Percentiles rank a stretch among this genome's conserved stretches.
Evolutionary conservation across 768 basidiomycete species (phyloP).

Genomic region (Hypsizygus marmoreus): DNA sequence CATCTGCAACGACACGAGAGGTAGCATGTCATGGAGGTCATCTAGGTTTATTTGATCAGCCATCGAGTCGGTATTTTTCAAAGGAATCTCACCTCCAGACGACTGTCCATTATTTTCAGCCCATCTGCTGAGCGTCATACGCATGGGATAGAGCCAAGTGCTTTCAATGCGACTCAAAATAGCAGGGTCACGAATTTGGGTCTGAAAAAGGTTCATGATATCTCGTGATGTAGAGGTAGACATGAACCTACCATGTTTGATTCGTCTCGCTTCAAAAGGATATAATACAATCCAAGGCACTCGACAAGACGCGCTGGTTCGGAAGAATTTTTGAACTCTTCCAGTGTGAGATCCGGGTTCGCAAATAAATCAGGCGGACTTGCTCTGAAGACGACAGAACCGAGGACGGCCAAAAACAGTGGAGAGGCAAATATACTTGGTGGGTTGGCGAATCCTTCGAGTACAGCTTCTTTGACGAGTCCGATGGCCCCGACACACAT

Average conservation of each 20-base stretch:
- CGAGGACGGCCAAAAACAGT: constrained; percentile 57
- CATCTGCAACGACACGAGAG: constrained; percentile 48
- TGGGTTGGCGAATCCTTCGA: constrained; percentile 46
- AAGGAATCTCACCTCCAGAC: constrained; percentile 25
- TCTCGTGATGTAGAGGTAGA: background rate
- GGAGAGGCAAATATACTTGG: constrained; percentile 55
- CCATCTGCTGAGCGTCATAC: constrained; percentile 37
- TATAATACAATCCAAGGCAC: constrained; percentile 68
- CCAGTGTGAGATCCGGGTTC: constrained; percentile 29
- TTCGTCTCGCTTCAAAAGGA: constrained; percentile 59
- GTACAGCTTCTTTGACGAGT: constrained; percentile 64
- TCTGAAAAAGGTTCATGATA: constrained; percentile 35
- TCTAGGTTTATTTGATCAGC: constrained; percentile 18
- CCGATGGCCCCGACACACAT: constrained; percentile 72
- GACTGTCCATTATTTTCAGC: constrained; percentile 20
- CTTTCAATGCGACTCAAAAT: constrained; percentile 45
- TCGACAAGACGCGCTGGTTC: constrained; percentile 68
- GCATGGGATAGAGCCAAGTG: constrained; percentile 47
- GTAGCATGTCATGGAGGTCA: constrained; percentile 34
- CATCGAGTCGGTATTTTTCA: constrained; percentile 1
- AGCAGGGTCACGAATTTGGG: constrained; percentile 49
- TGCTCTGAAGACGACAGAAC: constrained; percentile 58
- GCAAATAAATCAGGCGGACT: constrained; percentile 55
- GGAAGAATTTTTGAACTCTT: constrained; percentile 52
- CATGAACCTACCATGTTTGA: constrained; percentile 49